A percentile compares a stretch with the other conserved stretches of the same genome.
Conservation (phyloP, 139 green algal species). For the Ettlia oleoabundans region DNA sequence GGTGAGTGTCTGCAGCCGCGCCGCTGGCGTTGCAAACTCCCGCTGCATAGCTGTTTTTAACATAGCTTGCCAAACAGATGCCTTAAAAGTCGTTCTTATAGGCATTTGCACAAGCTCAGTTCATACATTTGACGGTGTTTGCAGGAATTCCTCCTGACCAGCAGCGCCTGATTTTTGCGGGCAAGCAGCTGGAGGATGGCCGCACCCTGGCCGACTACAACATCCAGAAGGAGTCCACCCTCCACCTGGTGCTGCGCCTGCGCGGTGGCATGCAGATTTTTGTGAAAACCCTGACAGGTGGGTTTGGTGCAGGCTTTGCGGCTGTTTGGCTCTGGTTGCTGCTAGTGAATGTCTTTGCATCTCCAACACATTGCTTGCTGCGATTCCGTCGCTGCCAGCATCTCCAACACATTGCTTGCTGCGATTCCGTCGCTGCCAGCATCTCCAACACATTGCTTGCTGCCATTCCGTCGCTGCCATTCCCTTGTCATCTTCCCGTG, state of each 20-base stretch:
- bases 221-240: constrained; percentile 88
- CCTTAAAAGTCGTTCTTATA: not conserved
- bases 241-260: constrained; percentile 59
- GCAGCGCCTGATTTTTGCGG: constrained; percentile 98
- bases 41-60: constrained; percentile 3
- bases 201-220: constrained; percentile 96
- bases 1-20: not conserved
- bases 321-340: not conserved
- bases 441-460: not conserved
- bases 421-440: not conserved
- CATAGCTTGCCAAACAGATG: not conserved
- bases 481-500: not conserved
- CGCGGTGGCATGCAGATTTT: constrained; percentile 80
- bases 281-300: constrained; percentile 75
- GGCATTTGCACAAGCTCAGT: not conserved
- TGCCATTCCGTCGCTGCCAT: not conserved
- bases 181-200: constrained; percentile 98
- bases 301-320: not conserved
- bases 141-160: constrained; percentile 80
- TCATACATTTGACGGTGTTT: no score
- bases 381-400: not conserved
- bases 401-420: not conserved
- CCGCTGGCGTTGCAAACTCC: not conserved
- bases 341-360: no score
- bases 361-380: not conserved